Evolutionary conservation across 2,329 filamentous ascomycete genomes (phyloP), one percentile per base, ranked within the genome.

Genomic region (Dactylonectria estremocensis): DNA sequence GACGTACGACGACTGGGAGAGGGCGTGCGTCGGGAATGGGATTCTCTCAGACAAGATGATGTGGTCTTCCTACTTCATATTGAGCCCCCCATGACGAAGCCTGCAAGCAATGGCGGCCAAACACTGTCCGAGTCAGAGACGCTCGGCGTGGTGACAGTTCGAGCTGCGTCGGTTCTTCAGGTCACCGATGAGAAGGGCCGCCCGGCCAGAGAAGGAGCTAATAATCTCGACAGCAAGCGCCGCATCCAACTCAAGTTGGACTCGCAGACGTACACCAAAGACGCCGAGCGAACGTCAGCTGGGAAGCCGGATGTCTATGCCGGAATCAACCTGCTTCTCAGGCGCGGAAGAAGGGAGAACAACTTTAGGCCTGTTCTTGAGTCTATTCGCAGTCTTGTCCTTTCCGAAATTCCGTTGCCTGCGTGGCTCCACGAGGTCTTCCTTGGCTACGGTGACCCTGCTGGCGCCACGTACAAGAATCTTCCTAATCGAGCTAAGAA

Each of bases 401-500:
- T 97, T 37, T 95, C 95, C 1, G 93, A 97, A 74, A 91, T 95
- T 20, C 93, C 93, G 7, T 86, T 98, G 61, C 95, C 96, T 14
- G 89, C 91, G 2, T 99, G 96, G 96, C 86, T 99, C 49, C 94
- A 97, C 76, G 96, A 98, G 73, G 95, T 98, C 10, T 99, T 98
- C 80, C 85, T 99, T n/a, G 96, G 96, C 3, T 98, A 97, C 79
- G 96, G 96, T 53, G 95, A 99, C 80, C 95, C 96, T 65, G 89
- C 94, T 33, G 92, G 93, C 66, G 96, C 96, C 37, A 93, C 90
- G 22, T 97, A 97, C 82, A 94, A 93, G 70, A 91, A 94, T 57
- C 83, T 99, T 16, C 83, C 93, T 1, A 96, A 94, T 78, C 89
- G 91, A 66, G 86, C 97, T 70, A 90, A 90, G 75, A 93, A 89